Base-by-base conservation (phyloP, 305 asterid species). In the Striga hermonthica region DNA sequence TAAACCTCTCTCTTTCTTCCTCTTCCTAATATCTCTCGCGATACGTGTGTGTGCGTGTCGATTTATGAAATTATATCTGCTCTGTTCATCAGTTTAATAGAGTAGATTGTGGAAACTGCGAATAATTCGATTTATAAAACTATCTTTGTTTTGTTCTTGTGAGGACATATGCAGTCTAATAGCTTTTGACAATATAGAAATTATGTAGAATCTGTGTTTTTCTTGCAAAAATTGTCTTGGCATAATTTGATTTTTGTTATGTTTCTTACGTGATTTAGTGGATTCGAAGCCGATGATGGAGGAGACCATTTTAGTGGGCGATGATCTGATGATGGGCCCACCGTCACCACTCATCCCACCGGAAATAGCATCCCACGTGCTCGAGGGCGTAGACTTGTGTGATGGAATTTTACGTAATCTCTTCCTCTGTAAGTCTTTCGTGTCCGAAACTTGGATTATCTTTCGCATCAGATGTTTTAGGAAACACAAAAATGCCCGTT, bases 281-380 rank as follows among this genome's bases (percentile, higher is more conserved):
- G 99, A 94, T 81, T 81, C 99, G 28, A 85, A 90, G 84, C 95
- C 83, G 55, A 75, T 84, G 8, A 86, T 90, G 95, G 99, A 93
- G 86, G 99, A 93, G 76, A 93, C 95, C 47, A 85, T 90, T 72
- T 81, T 93, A 78, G 96, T 93, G 76, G 99, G 96, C 66, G 97
- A 93, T 85, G 97, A 93, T 80, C 84, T 93, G 72, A 93, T 93
- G 99, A 76, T 79, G 90, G 97, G 96, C 13, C 99, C 91, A 4
- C 96, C 97, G 45, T 88, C 97, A 28, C 99, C 95, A 3, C 39
- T 90, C 64, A 84, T 94, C 74, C 97, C 99, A 56, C 95, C 96
- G 44, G 97, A 94, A 78, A 94, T 90, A 65, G 95, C 96, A 3
- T 84, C 99, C 65, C 97, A 90, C 39, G 96, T 94, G 59, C 95